phyloP scores from a whole-genome alignment of 495 filamentous ascomycete species.

The Lepidopterella palustris region DNA sequence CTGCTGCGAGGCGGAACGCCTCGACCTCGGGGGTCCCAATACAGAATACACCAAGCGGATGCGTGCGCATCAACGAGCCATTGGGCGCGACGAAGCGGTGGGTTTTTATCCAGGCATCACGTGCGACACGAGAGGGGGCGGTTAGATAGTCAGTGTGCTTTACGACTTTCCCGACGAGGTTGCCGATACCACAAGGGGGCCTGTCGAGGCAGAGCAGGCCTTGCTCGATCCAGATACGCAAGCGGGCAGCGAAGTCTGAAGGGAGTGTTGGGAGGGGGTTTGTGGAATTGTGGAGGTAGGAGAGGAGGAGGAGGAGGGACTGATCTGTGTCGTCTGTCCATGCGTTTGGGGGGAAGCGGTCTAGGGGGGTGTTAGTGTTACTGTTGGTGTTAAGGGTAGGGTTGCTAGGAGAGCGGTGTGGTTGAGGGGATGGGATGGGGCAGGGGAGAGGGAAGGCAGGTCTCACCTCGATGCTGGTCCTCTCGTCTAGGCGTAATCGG shows the following conservation, averaged over 20 bases:
- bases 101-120: constrained; percentile 35
- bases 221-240: constrained; percentile 39
- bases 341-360: constrained; percentile 17
- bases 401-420: background rate
- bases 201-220: constrained; percentile 40
- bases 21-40: constrained; percentile 30
- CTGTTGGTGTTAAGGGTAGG: too few species aligned
- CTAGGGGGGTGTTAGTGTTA: background rate
- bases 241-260: constrained; percentile 37
- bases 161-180: constrained; percentile 36
- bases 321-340: constrained; percentile 53
- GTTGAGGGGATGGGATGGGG: background rate
- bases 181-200: constrained; percentile 40
- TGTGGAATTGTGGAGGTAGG: constrained; percentile 34
- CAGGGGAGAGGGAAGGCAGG: background rate
- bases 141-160: constrained; percentile 28
- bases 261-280: constrained; percentile 7
- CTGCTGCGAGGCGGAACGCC: constrained; percentile 30
- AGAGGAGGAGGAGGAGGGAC: constrained; percentile 40
- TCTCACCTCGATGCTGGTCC: constrained; percentile 37
- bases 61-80: constrained; percentile 45
- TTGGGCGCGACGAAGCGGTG: constrained; percentile 39
- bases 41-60: constrained; percentile 41
- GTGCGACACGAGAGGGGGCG: constrained; percentile 32
- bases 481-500: constrained; percentile 33